Base-by-base conservation (phyloP, 176 grass and related monocot species). In the Eragrostis nindensis region DNA sequence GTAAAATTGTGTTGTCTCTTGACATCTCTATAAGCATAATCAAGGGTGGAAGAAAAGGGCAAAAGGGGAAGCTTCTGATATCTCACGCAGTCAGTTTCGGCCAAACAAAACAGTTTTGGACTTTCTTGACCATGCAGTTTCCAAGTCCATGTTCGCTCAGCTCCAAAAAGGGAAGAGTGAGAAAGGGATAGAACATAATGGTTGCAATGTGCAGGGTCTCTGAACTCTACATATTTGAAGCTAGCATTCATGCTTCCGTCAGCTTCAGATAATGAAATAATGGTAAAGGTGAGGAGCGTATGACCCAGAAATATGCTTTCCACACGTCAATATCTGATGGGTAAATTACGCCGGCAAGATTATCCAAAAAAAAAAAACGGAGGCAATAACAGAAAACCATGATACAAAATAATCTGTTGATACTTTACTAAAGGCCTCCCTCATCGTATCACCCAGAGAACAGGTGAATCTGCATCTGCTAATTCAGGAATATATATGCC, bases 401-500 rank as follows among this genome's bases (percentile, higher is more conserved):
- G n/a, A 64, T 36, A 64, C 27, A 36, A 8, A 14, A 64, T 17
- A 64, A 62, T 32, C 61, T 36, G 14, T 36, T 7, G 26, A 32
- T 27, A 12, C 27, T 36, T 0, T 53, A 6, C 17, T 27, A 70
- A 45, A 39, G 27, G n/a, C 36, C 12, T 30, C 60, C 43, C 48
- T 1, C 32, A 36, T 36, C 32, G 4, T 36, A n/a, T n/a, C n/a
- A n/a, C n/a, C n/a, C n/a, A n/a, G n/a, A n/a, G n/a, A n/a, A n/a
- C n/a, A 8, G 3, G 19, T 77, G 21, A 48, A 44, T 49, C 40
- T 60, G 49, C 24, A 36, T 18, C 72, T 48, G 40, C 52, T 68
- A 14, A 36, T 84, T 63, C 54, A 36, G n/a, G 10, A 84, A 48
- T 59, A 10, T 25, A 26, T 76, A 69, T 68, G n/a, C n/a, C 18